Evolutionary conservation across 2,329 filamentous ascomycete genomes (phyloP).

Genomic region (Akanthomyces dipterigenus): DNA sequence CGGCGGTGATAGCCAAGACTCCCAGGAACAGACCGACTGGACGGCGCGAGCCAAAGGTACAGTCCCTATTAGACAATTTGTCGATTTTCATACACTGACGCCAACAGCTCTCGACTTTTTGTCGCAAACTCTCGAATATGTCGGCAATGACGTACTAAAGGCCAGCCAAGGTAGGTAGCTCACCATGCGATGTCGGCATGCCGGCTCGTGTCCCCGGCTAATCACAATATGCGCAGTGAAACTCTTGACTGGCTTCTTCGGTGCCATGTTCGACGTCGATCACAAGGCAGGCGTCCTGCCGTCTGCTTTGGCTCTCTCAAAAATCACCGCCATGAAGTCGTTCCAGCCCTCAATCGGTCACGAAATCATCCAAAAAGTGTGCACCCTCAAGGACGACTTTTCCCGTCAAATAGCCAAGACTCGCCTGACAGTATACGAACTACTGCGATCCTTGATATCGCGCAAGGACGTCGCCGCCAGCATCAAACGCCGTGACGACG

Average conservation of each 20-base stretch:
- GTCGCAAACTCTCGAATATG: conserved; percentile 43
- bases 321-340: conserved; percentile 41
- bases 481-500: conserved; percentile 36
- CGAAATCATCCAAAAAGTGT: conserved; percentile 43
- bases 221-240: conserved; percentile 26
- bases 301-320: conserved; percentile 44
- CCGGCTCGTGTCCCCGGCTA: background rate
- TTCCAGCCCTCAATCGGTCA: conserved; percentile 44
- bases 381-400: conserved; percentile 50
- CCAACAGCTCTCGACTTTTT: conserved; percentile 48
- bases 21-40: conserved; percentile 40
- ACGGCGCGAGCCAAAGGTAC: conserved; percentile 47
- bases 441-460: conserved; percentile 39
- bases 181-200: background rate
- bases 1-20: conserved; percentile 32
- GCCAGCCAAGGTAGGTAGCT: conserved; percentile 38
- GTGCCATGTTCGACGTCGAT: conserved; percentile 52
- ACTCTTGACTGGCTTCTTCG: conserved; percentile 47
- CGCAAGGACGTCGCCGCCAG: conserved; percentile 36
- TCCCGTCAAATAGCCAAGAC: conserved; percentile 45
- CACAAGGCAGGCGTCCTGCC: conserved; percentile 53
- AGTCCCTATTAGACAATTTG: background rate
- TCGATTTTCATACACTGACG: background rate
- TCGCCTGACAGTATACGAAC: conserved; percentile 44
- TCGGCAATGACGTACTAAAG: conserved; percentile 40